Evolutionary conservation across 495 filamentous ascomycete genomes (phyloP).

Genomic region (Xylaria bambusicola): DNA sequence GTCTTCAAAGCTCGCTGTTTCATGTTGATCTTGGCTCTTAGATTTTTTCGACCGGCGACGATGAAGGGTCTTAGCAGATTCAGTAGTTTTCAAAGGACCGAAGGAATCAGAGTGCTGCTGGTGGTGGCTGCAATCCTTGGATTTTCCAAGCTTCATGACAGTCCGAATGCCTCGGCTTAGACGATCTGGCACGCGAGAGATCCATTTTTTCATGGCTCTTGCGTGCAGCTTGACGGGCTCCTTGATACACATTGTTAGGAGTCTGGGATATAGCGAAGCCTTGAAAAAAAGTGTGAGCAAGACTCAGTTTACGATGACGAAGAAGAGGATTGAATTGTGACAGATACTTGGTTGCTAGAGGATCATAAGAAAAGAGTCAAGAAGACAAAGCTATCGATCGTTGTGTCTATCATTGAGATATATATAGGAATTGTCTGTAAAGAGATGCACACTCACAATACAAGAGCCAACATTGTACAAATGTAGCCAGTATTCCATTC

Average conservation of each 20-base stretch:
- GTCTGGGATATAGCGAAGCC: background rate
- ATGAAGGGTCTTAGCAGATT: no score
- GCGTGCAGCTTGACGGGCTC: background rate
- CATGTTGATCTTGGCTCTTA: no score
- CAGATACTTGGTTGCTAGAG: background rate
- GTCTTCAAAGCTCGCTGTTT: no score
- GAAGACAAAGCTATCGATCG: background rate
- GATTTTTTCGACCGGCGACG: no score
- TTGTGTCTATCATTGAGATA: background rate
- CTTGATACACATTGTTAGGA: background rate
- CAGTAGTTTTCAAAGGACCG: no score
- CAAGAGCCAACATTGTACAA: no score
- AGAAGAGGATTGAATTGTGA: background rate
- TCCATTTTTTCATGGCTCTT: background rate
- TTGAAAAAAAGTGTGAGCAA: background rate
- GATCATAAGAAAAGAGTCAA: background rate
- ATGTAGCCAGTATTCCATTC: no score
- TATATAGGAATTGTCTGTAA: no score
- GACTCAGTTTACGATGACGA: background rate
- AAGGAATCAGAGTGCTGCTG: no score
- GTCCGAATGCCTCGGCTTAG: background rate
- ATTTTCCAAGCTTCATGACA: background rate
- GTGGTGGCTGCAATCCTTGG: no score
- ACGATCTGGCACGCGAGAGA: background rate
- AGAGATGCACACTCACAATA: no score